phyloP scores from a whole-genome alignment of 2,329 filamentous ascomycete species.

The Colletotrichum liaoningense region DNA sequence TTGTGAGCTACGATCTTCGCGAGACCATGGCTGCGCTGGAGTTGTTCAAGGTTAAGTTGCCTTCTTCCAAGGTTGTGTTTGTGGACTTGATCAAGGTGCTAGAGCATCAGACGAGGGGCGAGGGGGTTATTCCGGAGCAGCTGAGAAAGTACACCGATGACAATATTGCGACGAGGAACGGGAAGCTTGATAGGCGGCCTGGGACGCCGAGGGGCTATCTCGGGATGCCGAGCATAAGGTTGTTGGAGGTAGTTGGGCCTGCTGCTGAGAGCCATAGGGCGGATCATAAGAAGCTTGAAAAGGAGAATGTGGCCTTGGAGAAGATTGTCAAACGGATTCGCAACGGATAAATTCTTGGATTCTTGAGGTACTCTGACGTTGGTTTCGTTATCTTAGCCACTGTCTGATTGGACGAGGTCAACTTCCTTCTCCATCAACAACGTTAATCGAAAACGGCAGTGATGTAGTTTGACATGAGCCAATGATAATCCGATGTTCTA shows the following conservation, averaged over 20 bases:
- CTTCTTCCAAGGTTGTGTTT: not conserved
- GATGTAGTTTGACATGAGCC: too few relatives aligned
- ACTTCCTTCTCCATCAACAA: too few relatives aligned
- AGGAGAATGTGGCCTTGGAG: not conserved
- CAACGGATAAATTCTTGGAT: not conserved
- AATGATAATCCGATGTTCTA: too few relatives aligned
- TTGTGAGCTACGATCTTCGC: constrained; percentile 9
- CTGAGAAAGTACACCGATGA: constrained; percentile 10
- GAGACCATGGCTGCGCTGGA: not conserved
- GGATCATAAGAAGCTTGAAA: not conserved
- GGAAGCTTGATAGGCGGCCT: not conserved
- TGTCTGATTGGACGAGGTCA: too few relatives aligned
- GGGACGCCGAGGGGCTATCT: not conserved
- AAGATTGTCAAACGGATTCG: not conserved
- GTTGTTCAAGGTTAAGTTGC: not conserved
- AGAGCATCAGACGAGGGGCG: constrained; percentile 3
- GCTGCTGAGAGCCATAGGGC: not conserved
- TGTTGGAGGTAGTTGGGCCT: constrained; percentile 9
- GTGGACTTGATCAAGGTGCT: constrained; percentile 8
- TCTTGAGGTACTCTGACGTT: not conserved
- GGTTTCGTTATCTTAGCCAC: too few relatives aligned
- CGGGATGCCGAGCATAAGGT: not conserved
- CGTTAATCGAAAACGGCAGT: too few relatives aligned
- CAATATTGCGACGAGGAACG: constrained; percentile 12
- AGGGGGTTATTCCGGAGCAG: not conserved